Base-by-base conservation (phyloP, 1,284 basidiomycete genomes). In the Cryptococcus wingfieldii region DNA sequence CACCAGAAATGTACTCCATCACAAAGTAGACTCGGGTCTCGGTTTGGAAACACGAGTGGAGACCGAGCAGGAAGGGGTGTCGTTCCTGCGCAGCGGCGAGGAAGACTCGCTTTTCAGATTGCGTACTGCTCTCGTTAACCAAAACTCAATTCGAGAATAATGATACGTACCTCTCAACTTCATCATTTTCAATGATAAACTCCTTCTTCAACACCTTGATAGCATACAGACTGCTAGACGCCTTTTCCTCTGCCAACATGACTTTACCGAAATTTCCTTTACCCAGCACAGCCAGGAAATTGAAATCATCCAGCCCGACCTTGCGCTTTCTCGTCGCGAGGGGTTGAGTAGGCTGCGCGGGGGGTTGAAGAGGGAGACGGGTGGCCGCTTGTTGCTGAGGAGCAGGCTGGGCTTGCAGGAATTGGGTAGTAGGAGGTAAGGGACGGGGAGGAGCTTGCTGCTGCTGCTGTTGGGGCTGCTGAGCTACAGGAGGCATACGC, bases 191-290 rank as follows among this genome's bases (percentile, higher is more conserved):
- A 67, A 99, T 98, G 76, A 98, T 98, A 71, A 98, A 98, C 79
- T 98, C 96, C 77, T 99, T 99, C 82, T 99, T 99, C 73, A 99
- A 78, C 39, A 99, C 96, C 79, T 99, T 99, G 83, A 99, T 98
- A n/a, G 96, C 96, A 75, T 90, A 98, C 58, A 98, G 78, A 57
- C 83, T 85, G 68, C 86, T 91, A 28, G 86, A 83, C 70, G 83
- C 86, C 83, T 98, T 98, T 81, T 99, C 96, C 78, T 99, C 96
- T 18, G 96, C 96, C 54, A 98, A 81, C 96, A 98, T 98, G 78
- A 99, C 96, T 78, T 99, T 98, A 56, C 96, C 96, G 69, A 99
- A 99, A 79, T 98, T 99, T 72, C 96, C 96, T 79, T 98, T 98
- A 57, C 96, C 96, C 34, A 99, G 84, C 18, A 98, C 96, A 19